Conservation (phyloP, 2,329 filamentous ascomycete genomes). For the Bipolaris gigantea region DNA sequence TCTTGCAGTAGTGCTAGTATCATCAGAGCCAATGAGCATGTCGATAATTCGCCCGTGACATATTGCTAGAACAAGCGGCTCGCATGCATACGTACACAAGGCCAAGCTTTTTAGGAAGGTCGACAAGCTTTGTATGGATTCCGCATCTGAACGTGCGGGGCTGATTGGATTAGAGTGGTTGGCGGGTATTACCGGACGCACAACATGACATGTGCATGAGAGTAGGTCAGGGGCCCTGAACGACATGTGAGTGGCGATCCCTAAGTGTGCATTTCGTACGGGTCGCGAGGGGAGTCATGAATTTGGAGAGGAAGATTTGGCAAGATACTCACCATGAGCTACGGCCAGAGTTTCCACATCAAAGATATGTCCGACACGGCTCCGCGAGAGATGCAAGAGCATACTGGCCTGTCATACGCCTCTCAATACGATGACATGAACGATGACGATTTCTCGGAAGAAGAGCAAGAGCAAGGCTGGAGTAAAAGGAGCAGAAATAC, state of each 20-base stretch:
- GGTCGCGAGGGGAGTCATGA: not conserved
- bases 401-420: constrained; percentile 22
- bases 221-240: not conserved
- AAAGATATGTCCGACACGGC: constrained; percentile 7
- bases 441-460: constrained; percentile 5
- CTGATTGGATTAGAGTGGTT: constrained; percentile 16
- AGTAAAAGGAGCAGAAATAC: constrained; percentile 1
- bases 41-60: constrained; percentile 1
- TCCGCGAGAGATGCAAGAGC: constrained; percentile 16
- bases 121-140: constrained; percentile 18
- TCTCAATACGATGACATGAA: constrained; percentile 11
- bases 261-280: not conserved
- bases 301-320: not conserved
- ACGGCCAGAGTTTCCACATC: constrained; percentile 11
- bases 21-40: not conserved
- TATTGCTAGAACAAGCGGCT: not conserved
- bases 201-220: not conserved
- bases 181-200: constrained; percentile 1
- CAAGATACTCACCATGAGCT: not conserved
- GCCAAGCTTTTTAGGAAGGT: constrained; percentile 28
- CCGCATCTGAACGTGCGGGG: constrained; percentile 13
- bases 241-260: not conserved
- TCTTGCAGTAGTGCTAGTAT: not conserved
- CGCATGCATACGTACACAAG: not conserved
- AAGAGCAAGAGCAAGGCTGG: constrained; percentile 16